phyloP scores from a whole-genome alignment of 306 rosid genomes.

The Lablab purpureus region DNA sequence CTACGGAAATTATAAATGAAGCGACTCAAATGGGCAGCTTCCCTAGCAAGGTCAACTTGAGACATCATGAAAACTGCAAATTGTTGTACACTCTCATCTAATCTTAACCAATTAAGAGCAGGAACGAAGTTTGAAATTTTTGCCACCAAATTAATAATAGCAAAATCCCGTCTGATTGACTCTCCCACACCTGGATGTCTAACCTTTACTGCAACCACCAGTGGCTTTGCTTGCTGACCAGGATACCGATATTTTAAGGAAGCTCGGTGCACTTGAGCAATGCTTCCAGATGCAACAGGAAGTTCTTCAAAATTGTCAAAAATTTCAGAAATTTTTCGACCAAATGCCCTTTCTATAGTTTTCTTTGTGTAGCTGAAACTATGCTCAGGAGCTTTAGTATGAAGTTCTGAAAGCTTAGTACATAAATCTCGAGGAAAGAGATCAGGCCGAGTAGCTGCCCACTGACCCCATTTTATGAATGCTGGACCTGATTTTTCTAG shows the following conservation, averaged over 20 bases:
- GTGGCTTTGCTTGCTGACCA: constrained; percentile 81
- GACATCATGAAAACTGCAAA: constrained; percentile 99
- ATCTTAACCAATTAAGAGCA: constrained; percentile 88
- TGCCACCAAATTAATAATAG: constrained; percentile 78
- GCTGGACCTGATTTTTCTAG: constrained; percentile 95
- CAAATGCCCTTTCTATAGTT: constrained; percentile 91
- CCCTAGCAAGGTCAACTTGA: constrained; percentile 99
- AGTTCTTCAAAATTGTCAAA: constrained; percentile 92
- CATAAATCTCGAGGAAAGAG: constrained; percentile 97
- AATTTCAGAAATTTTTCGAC: constrained; percentile 83
- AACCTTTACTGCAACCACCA: constrained; percentile 92
- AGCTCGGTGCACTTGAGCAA: constrained; percentile 98
- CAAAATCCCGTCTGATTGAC: constrained; percentile 94
- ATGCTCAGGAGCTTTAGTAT: constrained; percentile 96
- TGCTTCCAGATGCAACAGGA: constrained; percentile 99
- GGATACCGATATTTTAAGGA: constrained; percentile 82
- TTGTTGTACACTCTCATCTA: constrained; percentile 99
- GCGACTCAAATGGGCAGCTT: constrained; percentile 98
- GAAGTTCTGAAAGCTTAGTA: constrained; percentile 83
- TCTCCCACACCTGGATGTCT: constrained; percentile 99
- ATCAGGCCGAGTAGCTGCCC: constrained; percentile 99
- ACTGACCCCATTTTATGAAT: constrained; percentile 99
- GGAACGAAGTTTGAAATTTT: constrained; percentile 81
- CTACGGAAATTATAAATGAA: constrained; percentile 89
- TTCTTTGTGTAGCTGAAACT: constrained; percentile 89